Percentiles rank a stretch among this genome's conserved stretches.
phyloP scores from a whole-genome alignment of 2,329 filamentous ascomycete genomes.

The Beauveria rudraprayagi region DNA sequence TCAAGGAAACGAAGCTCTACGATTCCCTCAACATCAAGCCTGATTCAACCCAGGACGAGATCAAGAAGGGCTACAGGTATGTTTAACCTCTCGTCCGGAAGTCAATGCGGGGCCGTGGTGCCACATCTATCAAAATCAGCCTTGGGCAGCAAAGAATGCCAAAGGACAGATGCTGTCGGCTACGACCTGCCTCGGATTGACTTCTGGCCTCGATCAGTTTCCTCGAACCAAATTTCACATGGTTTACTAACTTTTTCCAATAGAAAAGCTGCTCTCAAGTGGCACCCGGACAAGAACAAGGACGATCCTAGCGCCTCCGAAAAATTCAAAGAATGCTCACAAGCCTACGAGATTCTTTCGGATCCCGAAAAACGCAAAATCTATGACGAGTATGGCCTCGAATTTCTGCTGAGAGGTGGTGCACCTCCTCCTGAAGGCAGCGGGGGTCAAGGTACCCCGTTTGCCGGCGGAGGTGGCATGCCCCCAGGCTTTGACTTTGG shows the following conservation, averaged over 20 bases:
- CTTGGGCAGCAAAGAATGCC: neutral
- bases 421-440: slow-evolving; percentile 56
- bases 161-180: neutral
- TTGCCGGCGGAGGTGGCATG: slow-evolving; percentile 50
- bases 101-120: slow-evolving; percentile 7
- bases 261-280: slow-evolving; percentile 82
- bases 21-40: slow-evolving; percentile 74
- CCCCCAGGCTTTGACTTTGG: slow-evolving; percentile 51
- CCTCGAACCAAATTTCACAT: neutral
- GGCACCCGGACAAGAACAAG: slow-evolving; percentile 97
- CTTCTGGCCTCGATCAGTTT: neutral
- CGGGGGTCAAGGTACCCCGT: slow-evolving; percentile 48
- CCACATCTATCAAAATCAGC: neutral
- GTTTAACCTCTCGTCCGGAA: slow-evolving; percentile 19
- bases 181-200: neutral
- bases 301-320: slow-evolving; percentile 77
- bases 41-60: slow-evolving; percentile 79
- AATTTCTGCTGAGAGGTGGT: slow-evolving; percentile 81
- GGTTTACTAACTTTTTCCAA: slow-evolving; percentile 11
- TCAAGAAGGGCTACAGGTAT: slow-evolving; percentile 92
- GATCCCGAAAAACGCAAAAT: slow-evolving; percentile 94
- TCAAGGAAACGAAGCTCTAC: slow-evolving; percentile 93
- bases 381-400: slow-evolving; percentile 91
- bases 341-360: slow-evolving; percentile 96
- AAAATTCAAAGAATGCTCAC: slow-evolving; percentile 96